These are phyloP conservation scores for Sordariomycetes sp. DNA, from an alignment of 2,329 filamentous ascomycete genomes.

Conservation along the genomic window DNA sequence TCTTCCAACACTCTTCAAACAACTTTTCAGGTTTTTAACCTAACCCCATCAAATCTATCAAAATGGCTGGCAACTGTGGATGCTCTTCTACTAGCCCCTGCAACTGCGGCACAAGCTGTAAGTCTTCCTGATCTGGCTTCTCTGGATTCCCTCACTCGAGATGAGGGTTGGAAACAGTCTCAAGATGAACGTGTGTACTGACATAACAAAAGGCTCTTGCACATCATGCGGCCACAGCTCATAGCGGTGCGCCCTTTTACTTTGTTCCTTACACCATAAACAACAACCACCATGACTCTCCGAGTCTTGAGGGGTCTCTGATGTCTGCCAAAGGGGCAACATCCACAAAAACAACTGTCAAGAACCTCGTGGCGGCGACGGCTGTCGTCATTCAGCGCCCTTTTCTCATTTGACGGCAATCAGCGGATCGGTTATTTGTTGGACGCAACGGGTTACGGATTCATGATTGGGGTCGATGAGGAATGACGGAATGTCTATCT, in stretches of 20 bases:
- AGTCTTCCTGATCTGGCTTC: constrained; percentile 7
- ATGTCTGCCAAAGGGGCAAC: no score
- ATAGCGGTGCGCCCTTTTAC: constrained; percentile 5
- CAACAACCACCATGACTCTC: constrained; percentile 3
- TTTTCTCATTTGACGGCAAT: no score
- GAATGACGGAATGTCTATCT: no score
- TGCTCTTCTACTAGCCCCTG: constrained; percentile 23
- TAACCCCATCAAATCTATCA: constrained; percentile 11
- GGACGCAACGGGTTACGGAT: constrained; percentile 3
- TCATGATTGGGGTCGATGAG: background rate
- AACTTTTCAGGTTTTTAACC: constrained; percentile 2
- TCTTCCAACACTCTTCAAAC: constrained; percentile 1
- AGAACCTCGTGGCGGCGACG: no score
- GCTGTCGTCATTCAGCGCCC: no score
- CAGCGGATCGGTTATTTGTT: background rate
- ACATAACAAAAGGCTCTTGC: constrained; percentile 4
- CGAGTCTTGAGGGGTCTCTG: no score
- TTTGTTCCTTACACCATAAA: constrained; percentile 4
- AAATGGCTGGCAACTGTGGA: constrained; percentile 26
- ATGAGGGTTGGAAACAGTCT: no score
- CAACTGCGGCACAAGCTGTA: constrained; percentile 27
- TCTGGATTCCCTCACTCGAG: no score
- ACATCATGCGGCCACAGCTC: constrained; percentile 2
- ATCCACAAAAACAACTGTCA: background rate
- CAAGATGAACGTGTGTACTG: background rate